A percentile compares a stretch with the other conserved stretches of the same genome.
Evolutionary conservation across 495 filamentous ascomycete genomes (phyloP).

Genomic region (Tuber borchii): DNA sequence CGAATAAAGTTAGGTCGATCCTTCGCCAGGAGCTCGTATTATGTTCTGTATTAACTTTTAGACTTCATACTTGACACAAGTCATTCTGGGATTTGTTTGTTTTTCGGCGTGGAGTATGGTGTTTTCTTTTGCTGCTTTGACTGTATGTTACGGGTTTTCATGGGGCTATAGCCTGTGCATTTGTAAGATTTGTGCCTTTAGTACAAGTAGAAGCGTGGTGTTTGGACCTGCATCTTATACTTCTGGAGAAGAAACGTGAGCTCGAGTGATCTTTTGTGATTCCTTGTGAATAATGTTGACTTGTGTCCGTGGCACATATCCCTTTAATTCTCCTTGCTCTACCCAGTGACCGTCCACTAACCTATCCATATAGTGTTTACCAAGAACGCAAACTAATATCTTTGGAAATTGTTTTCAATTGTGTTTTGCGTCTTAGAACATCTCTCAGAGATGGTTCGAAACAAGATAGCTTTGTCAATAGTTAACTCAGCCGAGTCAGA

Average conservation of each 20-base stretch:
- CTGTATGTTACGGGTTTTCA: constrained; percentile 12
- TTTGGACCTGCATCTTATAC: neutral
- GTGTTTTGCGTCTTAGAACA: no score
- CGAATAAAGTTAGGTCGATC: no score
- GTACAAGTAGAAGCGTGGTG: neutral
- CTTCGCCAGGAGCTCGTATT: no score
- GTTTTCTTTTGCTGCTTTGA: constrained; percentile 10
- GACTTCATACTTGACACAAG: neutral
- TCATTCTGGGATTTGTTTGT: neutral
- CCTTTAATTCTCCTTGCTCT: no score
- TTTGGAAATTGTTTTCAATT: no score
- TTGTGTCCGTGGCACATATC: neutral
- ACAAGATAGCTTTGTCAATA: neutral
- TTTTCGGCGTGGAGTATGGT: constrained; percentile 10
- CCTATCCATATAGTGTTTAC: no score
- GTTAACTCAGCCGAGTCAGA: neutral
- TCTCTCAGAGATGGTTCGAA: no score
- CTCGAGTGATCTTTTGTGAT: neutral
- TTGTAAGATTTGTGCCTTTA: neutral
- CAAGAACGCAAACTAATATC: no score
- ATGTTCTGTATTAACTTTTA: neutral
- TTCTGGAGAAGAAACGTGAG: neutral
- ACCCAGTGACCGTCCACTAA: no score
- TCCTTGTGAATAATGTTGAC: neutral
- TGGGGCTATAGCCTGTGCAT: neutral